These are phyloP conservation scores for Plenodomus lindquistii DNA, from an alignment of 2,329 filamentous ascomycete genomes.

Conservation along the genomic window DNA sequence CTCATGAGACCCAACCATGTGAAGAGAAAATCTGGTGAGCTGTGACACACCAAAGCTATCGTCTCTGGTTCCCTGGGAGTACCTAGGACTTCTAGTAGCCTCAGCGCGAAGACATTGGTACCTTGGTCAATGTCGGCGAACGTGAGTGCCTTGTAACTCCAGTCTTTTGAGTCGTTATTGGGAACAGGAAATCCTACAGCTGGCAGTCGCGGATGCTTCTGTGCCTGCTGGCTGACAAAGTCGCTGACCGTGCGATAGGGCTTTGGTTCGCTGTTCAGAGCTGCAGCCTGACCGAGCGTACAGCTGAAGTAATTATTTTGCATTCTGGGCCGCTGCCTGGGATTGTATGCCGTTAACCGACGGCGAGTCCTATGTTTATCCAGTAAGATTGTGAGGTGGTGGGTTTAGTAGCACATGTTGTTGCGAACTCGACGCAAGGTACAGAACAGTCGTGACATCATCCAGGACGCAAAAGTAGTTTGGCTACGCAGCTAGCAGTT, in stretches of 20 bases:
- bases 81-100: constrained; percentile 25
- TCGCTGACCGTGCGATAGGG: constrained; percentile 53
- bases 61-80: constrained; percentile 29
- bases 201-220: constrained; percentile 41
- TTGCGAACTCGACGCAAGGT: not conserved
- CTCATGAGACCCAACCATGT: constrained; percentile 64
- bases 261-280: constrained; percentile 40
- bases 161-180: constrained; percentile 12
- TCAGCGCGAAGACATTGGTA: constrained; percentile 42
- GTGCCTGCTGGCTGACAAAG: constrained; percentile 56
- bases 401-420: not conserved
- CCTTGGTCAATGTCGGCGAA: constrained; percentile 43
- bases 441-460: constrained; percentile 35
- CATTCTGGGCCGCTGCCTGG: constrained; percentile 15
- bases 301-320: constrained; percentile 62
- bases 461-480: constrained; percentile 10
- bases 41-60: constrained; percentile 60
- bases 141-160: constrained; percentile 38
- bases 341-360: not conserved
- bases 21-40: constrained; percentile 61
- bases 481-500: constrained; percentile 4
- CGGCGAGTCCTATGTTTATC: not conserved
- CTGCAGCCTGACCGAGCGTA: constrained; percentile 60
- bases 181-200: constrained; percentile 57
- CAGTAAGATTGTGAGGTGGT: not conserved